These are phyloP conservation scores for Paecilomyces sp. DNA, from an alignment of 2,329 filamentous ascomycete genomes.

Conservation along the genomic window DNA sequence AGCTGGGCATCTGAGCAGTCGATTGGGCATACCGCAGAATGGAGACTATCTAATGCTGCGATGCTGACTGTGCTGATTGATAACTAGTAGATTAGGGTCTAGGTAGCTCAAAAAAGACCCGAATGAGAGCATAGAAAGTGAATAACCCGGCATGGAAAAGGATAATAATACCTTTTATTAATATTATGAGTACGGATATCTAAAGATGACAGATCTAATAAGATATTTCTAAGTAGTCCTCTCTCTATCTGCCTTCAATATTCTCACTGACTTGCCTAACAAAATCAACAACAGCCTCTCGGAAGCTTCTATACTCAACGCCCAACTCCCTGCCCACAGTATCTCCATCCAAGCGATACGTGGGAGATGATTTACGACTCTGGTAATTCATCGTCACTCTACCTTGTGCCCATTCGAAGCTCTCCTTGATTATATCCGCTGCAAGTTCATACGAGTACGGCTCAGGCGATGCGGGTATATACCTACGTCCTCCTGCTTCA, in stretches of 20 bases:
- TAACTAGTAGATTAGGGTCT: not conserved
- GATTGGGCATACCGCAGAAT: not conserved
- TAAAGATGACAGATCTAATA: not conserved
- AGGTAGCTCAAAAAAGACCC: too few species aligned
- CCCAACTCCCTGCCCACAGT: not conserved
- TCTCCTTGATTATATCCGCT: slow-evolving; percentile 34
- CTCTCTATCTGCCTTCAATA: not conserved
- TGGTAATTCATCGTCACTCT: slow-evolving; percentile 24
- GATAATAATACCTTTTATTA: not conserved
- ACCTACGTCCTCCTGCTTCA: slow-evolving; percentile 27
- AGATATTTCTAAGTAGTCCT: not conserved
- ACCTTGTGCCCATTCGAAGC: slow-evolving; percentile 32
- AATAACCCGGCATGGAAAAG: not conserved
- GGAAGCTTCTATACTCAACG: not conserved
- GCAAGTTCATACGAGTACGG: slow-evolving; percentile 42
- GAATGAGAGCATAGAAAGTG: not conserved
- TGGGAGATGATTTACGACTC: not conserved
- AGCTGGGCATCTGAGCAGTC: not conserved
- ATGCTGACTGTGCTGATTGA: not conserved
- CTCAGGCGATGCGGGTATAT: slow-evolving; percentile 34
- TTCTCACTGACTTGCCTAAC: not conserved
- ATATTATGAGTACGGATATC: not conserved
- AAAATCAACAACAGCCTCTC: not conserved
- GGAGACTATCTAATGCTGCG: not conserved
- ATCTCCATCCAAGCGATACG: not conserved